Evolutionary conservation across 1,139 yeast genomes (phyloP), one percentile per base, ranked within the genome.

Genomic region (Suzukiozyma palmioleophila): DNA sequence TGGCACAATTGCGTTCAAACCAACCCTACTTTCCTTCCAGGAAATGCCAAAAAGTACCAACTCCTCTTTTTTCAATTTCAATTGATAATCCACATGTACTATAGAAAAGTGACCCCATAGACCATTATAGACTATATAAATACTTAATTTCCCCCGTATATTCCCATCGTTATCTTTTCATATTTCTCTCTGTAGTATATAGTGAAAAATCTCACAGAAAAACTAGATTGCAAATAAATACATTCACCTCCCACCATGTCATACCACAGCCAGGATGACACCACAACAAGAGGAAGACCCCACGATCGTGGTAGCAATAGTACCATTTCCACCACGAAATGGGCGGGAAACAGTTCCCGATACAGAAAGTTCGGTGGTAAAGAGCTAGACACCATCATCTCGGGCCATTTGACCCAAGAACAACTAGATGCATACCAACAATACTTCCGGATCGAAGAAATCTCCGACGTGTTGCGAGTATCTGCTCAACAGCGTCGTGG

Each of bases 371-470:
- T 69, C 27, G 69, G 66, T n/a, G 51, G 53, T 9, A 50, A 50
- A 28, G 56, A 55, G 26, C 50, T 68, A 8, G 73, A 67, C 45
- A 69, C 76, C n/a, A 65, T 66, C 49, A 66, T 62, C 40, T 62
- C 64, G 16, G 78, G 71, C 16, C 75, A 79, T 29, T 60, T 88
- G 43, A 89, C 97, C 0, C 81, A 79, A 35, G 98, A 92, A 57
- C 97, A 92, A 57, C 65, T 84, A 24, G 89, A 84, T 42, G 87
- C 95, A 0, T 85, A 86, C 58, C 92, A 86, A 42, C 74, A 81
- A 37, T 69, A 77, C 46, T 77, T 81, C 50, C 67, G 97, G 41
- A 79, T 90, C 29, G 90, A 87, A 49, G 97, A 92, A 57, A 81
- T 90, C 39, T 66, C 74, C 1, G 57, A 64, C 29, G 40, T 62